phyloP scores from a whole-genome alignment of 805 yeast species.

The Wickerhamiella galacta region DNA sequence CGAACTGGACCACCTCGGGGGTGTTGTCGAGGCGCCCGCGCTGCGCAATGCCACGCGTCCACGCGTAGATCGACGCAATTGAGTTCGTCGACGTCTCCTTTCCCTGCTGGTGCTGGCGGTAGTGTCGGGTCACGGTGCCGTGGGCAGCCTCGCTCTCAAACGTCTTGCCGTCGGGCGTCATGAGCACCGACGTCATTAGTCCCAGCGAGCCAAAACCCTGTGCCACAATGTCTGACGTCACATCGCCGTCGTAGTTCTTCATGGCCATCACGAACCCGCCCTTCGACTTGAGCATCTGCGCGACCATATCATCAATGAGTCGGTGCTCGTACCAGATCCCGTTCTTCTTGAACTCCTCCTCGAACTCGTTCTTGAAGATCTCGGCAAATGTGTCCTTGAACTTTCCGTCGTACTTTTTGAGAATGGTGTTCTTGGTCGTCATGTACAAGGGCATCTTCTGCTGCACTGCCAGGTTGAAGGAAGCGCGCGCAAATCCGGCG shows the following conservation, averaged over 20 bases:
- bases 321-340: slow-evolving; percentile 98
- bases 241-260: slow-evolving; percentile 98
- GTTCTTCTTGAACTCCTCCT: slow-evolving; percentile 47
- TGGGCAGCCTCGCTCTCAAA: slow-evolving; percentile 98
- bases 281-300: slow-evolving; percentile 90
- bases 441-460: slow-evolving; percentile 67
- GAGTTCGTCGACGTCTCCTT: slow-evolving; percentile 95
- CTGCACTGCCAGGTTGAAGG: slow-evolving; percentile 72
- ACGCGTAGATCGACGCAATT: slow-evolving; percentile 91
- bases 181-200: slow-evolving; percentile 89
- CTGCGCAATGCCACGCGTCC: slow-evolving; percentile 87
- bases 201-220: slow-evolving; percentile 97
- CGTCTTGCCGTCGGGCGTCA: slow-evolving; percentile 92
- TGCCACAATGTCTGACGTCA: slow-evolving; percentile 90
- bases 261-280: slow-evolving; percentile 93
- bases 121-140: slow-evolving; percentile 96
- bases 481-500: slow-evolving; percentile 77
- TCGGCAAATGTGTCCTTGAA: slow-evolving; percentile 87
- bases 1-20: slow-evolving; percentile 72
- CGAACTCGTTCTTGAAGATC: slow-evolving; percentile 55
- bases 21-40: slow-evolving; percentile 82
- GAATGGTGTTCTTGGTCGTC: slow-evolving; percentile 87
- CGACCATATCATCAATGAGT: slow-evolving; percentile 95
- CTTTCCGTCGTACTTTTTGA: slow-evolving; percentile 86
- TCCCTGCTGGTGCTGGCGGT: slow-evolving; percentile 89